phyloP scores from a whole-genome alignment of 179 eudicot species.

The Beta corolliflora region DNA sequence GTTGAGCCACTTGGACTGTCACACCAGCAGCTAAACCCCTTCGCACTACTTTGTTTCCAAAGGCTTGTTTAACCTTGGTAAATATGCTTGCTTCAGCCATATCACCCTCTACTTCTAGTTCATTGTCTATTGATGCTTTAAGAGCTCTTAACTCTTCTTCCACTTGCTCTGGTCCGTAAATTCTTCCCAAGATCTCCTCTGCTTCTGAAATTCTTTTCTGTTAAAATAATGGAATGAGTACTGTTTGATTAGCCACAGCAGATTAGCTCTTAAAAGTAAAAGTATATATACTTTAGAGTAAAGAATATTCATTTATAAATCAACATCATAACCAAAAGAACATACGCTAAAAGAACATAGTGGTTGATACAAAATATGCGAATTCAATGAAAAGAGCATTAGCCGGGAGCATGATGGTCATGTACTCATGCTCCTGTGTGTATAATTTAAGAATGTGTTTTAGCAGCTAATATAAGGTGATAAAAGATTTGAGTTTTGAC shows the following conservation, averaged over 20 bases:
- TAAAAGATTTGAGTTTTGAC: too few species aligned
- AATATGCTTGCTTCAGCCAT: slow-evolving; percentile 42
- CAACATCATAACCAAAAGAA: too few species aligned
- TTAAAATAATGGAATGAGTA: background rate
- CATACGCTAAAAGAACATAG: too few species aligned
- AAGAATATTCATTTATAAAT: too few species aligned
- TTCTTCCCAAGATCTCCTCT: slow-evolving; percentile 60
- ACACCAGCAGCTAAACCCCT: slow-evolving; percentile 84
- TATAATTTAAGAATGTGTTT: background rate
- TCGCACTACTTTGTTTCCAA: slow-evolving; percentile 60
- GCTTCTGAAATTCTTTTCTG: slow-evolving; percentile 70
- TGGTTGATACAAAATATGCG: too few species aligned
- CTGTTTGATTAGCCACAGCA: too few species aligned
- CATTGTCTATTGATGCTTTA: slow-evolving; percentile 60
- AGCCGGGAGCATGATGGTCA: too few species aligned
- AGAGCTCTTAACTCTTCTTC: slow-evolving; percentile 70
- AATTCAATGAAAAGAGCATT: too few species aligned
- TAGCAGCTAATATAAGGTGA: too few species aligned
- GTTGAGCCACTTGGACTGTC: slow-evolving; percentile 93
- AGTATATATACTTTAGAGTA: too few species aligned
- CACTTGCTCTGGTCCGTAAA: slow-evolving; percentile 66
- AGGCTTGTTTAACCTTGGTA: slow-evolving; percentile 49
- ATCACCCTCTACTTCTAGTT: slow-evolving; percentile 48
- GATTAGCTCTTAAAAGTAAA: too few species aligned
- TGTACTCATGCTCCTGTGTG: too few species aligned